phyloP scores from a whole-genome alignment of 2,329 filamentous ascomycete genomes.

The Verticillium alfalfae region DNA sequence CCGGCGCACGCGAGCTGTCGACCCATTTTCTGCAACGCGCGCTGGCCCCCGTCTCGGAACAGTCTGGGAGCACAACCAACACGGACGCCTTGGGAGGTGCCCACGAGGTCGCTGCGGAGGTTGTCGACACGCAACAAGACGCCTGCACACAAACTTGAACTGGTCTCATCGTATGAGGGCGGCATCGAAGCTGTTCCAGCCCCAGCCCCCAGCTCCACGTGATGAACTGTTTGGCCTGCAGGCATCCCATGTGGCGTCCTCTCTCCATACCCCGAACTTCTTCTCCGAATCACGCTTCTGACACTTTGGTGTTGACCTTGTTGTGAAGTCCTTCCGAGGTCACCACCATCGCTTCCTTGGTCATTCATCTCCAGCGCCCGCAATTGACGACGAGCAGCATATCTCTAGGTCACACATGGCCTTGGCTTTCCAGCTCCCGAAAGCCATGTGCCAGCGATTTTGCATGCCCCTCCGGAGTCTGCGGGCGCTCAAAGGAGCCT shows the following conservation, averaged over 20 bases:
- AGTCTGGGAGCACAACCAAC: neutral
- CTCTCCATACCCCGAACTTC: neutral
- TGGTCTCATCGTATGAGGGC: neutral
- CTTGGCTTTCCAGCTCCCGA: neutral
- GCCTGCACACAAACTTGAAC: neutral
- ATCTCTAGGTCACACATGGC: neutral
- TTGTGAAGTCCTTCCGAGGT: neutral
- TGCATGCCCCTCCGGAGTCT: neutral
- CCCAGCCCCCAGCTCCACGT: neutral
- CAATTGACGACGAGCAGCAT: neutral
- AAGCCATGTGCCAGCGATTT: neutral
- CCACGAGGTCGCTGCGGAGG: neutral
- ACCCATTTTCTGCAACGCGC: neutral
- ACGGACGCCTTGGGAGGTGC: neutral
- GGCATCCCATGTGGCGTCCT: neutral
- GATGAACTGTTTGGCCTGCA: neutral
- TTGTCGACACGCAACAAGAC: neutral
- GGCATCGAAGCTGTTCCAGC: neutral
- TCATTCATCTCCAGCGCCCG: neutral
- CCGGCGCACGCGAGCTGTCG: neutral
- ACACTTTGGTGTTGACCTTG: neutral
- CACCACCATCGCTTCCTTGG: neutral
- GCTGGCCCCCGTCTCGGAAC: neutral
- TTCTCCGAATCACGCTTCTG: neutral
- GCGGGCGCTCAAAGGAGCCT: neutral